Percentiles rank a stretch among this genome's conserved stretches.
Conservation (phyloP, 1,284 basidiomycete species). For the Marasmius tenuissimus region DNA sequence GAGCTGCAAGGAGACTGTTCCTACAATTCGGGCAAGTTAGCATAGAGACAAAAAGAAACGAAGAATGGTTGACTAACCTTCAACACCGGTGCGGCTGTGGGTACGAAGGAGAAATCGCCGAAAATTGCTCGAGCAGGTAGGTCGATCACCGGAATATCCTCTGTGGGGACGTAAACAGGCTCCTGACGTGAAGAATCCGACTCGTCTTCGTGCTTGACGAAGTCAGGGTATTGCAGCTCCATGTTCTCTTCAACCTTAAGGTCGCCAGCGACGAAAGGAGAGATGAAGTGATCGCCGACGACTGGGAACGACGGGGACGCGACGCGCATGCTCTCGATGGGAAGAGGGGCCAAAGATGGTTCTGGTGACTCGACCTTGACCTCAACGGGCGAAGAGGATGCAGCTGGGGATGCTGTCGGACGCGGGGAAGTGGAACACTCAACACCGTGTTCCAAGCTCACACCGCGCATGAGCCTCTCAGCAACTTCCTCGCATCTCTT, state of each 20-base stretch:
- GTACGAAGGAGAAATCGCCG: not conserved
- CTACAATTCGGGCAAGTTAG: not conserved
- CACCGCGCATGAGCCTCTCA: slow-evolving; percentile 39
- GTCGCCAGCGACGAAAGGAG: not conserved
- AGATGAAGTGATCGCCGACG: not conserved
- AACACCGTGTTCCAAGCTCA: slow-evolving; percentile 9
- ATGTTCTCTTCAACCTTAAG: not conserved
- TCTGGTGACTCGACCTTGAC: not conserved
- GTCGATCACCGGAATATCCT: slow-evolving; percentile 39
- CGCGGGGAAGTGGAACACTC: not conserved
- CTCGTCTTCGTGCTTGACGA: not conserved
- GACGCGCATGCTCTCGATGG: not conserved
- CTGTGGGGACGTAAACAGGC: slow-evolving; percentile 36
- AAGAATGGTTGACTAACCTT: not conserved
- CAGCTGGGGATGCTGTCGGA: not conserved
- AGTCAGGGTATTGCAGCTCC: not conserved
- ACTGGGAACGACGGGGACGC: not conserved
- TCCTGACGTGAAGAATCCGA: not conserved
- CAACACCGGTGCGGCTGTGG: not conserved
- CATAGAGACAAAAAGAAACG: not conserved
- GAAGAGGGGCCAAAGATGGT: not conserved
- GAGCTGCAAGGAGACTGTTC: not conserved
- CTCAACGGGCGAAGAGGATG: not conserved
- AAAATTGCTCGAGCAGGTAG: slow-evolving; percentile 20
- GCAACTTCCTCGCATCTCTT: slow-evolving; percentile 44